Percentiles rank a stretch among this genome's conserved stretches.
Evolutionary conservation across 306 rosid species (phyloP).

Genomic region (Citrullus amarus): DNA sequence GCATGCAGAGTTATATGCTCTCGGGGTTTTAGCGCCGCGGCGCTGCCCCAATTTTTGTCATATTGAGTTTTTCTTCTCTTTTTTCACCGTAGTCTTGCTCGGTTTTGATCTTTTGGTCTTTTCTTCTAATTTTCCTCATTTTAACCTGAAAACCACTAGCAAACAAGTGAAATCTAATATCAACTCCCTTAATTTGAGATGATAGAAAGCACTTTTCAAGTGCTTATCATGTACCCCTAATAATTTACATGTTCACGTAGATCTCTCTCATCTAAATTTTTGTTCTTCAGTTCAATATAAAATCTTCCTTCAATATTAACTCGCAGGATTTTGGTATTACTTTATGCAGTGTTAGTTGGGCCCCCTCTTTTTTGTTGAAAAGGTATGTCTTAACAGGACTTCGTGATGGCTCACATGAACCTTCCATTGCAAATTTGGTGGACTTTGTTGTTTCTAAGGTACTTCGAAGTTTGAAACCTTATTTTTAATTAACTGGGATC

Average conservation of each 20-base stretch:
- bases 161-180: no score
- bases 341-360: conserved; percentile 81
- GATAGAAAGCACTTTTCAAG: no score
- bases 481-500: neutral
- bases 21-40: no score
- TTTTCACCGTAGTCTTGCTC: no score
- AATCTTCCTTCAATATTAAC: conserved; percentile 14
- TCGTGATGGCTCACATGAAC: conserved; percentile 96
- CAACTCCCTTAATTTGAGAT: no score
- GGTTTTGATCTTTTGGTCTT: no score
- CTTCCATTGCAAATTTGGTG: conserved; percentile 95
- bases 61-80: no score
- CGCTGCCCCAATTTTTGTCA: no score
- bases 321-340: conserved; percentile 21
- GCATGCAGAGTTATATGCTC: no score
- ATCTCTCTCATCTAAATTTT: neutral
- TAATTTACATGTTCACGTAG: neutral
- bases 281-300: neutral
- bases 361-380: conserved; percentile 94
- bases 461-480: conserved; percentile 17
- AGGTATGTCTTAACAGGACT: conserved; percentile 92
- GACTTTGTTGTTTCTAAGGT: conserved; percentile 99
- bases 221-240: neutral
- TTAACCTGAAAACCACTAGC: no score
- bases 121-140: no score